Evolutionary conservation across 2,329 filamentous ascomycete species (phyloP), one percentile per base, ranked within the genome.

Genomic region (Claviceps monticola): DNA sequence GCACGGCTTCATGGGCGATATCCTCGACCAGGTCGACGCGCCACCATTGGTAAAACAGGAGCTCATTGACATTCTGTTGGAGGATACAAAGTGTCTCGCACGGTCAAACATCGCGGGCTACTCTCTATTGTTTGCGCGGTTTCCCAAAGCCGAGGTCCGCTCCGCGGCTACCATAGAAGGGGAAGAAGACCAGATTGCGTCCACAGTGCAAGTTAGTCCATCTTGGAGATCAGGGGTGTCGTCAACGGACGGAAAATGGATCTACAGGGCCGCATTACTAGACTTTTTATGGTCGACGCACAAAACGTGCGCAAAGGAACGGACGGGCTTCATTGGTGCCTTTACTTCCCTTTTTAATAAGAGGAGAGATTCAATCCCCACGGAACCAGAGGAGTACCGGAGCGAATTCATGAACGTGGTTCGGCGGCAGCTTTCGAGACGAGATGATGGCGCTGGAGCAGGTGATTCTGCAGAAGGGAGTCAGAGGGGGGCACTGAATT

Each of bases 201-300:
- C 51, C 13, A 51, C 47, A 5, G 51, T 46, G 3, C 42, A 48
- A n/a, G 23, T 34, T 13, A 3, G 52, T 47, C 48, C 47, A 51
- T 55, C 58, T 0, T 88, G 84, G 84, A 71, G 83, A 11, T 74
- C 70, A 0, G 84, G 84, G 0, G 60, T 87, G 0, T 57, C 66
- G 0, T 84, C 82, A 9, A 69, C 73, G 0, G 80, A 86, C 58
- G 78, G 78, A 0, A 78, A 79, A 57, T 84, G 82, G 71, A 69
- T 82, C 13, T 88, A 86, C 59, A 75, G 84, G 2, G 81, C 76
- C 3, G 75, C 82, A 0, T 66, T 88, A 14, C 69, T 88, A 37
- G 85, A 88, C 64, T 88, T 89, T 66, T 87, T 88, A 69, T 88
- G 84, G 84, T 79, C 83, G 0, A 86, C 84, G 65, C 83, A 87